Percentiles rank a stretch among this genome's conserved stretches.
Conservation (phyloP, 352 stramenopile genomes). For the Globisporangium solare region DNA sequence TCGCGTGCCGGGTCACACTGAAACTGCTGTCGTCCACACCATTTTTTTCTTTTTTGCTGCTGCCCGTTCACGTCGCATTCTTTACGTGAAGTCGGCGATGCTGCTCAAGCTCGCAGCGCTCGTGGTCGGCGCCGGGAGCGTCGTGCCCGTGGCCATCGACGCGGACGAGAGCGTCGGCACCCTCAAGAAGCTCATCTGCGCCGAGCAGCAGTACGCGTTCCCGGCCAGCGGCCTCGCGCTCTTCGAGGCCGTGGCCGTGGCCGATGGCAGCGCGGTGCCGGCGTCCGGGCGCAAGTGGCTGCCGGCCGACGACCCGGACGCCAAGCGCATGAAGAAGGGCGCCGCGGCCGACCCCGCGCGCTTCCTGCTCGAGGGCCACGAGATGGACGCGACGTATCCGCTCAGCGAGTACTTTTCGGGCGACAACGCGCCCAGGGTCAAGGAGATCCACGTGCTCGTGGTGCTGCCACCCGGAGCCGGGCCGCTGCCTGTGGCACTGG, state of each 20-base stretch:
- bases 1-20: neutral
- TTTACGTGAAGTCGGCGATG: neutral
- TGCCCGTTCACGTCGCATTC: neutral
- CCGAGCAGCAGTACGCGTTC: conserved; percentile 10
- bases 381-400: conserved; percentile 15
- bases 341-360: neutral
- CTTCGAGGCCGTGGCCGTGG: conserved; percentile 5
- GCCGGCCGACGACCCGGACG: conserved; percentile 3
- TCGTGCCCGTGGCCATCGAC: conserved; percentile 8
- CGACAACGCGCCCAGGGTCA: neutral
- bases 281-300: neutral
- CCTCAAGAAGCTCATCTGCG: conserved; percentile 10
- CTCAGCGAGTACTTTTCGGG: conserved; percentile 13
- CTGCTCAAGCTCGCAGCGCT: conserved; percentile 8
- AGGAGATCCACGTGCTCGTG: neutral
- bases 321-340: conserved; percentile 5
- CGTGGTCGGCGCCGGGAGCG: conserved; percentile 9
- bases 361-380: conserved; percentile 5
- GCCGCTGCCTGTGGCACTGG: too few species aligned
- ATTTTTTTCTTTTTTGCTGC: neutral
- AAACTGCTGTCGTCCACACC: neutral
- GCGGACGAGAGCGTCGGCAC: conserved; percentile 8
- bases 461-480: neutral
- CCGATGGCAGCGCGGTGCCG: neutral
- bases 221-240: conserved; percentile 10